These are phyloP conservation scores for Raffaelea arxii DNA, from an alignment of 2,329 filamentous ascomycete species.

Conservation along the genomic window DNA sequence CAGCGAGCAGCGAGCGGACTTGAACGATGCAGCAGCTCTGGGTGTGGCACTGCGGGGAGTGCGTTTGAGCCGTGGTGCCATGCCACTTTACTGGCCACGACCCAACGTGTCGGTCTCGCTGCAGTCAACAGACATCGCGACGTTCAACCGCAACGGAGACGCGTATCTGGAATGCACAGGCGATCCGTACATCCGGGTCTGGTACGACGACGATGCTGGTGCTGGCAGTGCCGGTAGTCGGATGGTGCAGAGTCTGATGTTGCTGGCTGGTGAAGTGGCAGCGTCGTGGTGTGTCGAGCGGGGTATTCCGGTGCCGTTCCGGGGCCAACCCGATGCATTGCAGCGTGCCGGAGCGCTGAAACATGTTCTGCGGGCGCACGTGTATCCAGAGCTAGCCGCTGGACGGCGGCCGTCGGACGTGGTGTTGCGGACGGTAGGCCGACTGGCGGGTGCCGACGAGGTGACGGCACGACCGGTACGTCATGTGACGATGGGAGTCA, in stretches of 20 bases:
- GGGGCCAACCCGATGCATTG: conserved; percentile 33
- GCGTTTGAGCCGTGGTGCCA: conserved; percentile 37
- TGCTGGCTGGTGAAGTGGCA: conserved; percentile 51
- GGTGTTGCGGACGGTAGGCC: conserved; percentile 21
- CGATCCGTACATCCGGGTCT: conserved; percentile 41
- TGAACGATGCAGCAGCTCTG: conserved; percentile 37
- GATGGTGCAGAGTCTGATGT: conserved; percentile 44
- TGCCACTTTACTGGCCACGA: conserved; percentile 35
- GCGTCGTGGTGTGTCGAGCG: conserved; percentile 51
- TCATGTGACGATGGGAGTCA: conserved; percentile 47
- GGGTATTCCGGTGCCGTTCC: conserved; percentile 50
- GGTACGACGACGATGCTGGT: conserved; percentile 15
- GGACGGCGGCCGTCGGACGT: conserved; percentile 21
- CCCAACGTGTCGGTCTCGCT: conserved; percentile 35
- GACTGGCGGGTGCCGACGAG: conserved; percentile 40
- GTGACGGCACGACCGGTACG: conserved; percentile 42
- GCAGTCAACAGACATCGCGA: conserved; percentile 1
- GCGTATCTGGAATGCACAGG: conserved; percentile 24
- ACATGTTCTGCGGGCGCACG: conserved; percentile 25
- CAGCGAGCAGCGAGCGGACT: conserved; percentile 30
- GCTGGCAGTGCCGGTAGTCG: conserved; percentile 16
- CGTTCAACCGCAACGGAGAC: neutral
- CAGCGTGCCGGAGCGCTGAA: conserved; percentile 27
- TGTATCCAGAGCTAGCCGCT: conserved; percentile 28
- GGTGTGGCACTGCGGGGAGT: conserved; percentile 32